Percentiles rank a stretch among this genome's conserved stretches.
These are phyloP conservation scores for Stachybotrys chlorohalonatus DNA, from an alignment of 2,329 filamentous ascomycete genomes.

Conservation along the genomic window DNA sequence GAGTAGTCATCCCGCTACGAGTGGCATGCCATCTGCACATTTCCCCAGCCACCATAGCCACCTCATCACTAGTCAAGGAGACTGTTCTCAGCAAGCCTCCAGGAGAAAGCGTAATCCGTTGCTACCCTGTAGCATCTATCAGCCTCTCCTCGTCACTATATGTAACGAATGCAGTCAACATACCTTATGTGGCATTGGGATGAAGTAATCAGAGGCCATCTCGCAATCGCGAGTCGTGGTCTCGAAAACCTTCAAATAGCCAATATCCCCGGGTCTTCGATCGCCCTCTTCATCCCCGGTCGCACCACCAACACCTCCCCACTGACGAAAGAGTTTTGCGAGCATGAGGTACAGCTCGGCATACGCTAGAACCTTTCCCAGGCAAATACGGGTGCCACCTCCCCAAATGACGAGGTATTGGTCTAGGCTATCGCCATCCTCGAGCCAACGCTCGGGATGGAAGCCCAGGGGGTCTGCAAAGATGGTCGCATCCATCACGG, in stretches of 20 bases:
- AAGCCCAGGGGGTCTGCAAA: constrained; percentile 23
- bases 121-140: constrained; percentile 14
- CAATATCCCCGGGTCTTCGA: constrained; percentile 20
- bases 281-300: constrained; percentile 21
- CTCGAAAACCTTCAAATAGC: constrained; percentile 23
- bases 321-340: constrained; percentile 26
- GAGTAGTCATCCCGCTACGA: not conserved
- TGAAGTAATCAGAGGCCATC: constrained; percentile 28
- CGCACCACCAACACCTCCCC: constrained; percentile 23
- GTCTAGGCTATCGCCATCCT: constrained; percentile 21
- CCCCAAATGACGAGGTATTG: constrained; percentile 24
- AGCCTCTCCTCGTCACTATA: not conserved
- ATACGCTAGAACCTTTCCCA: constrained; percentile 27
- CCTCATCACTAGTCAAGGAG: not conserved
- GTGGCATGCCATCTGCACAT: not conserved
- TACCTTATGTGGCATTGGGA: constrained; percentile 28
- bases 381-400: constrained; percentile 23
- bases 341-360: constrained; percentile 28
- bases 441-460: constrained; percentile 25
- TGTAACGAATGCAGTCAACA: not conserved
- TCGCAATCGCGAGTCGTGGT: constrained; percentile 23
- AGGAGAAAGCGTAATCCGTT: constrained; percentile 24
- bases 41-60: not conserved
- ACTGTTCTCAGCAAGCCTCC: constrained; percentile 13
- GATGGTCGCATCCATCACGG: constrained; percentile 22